These are phyloP conservation scores for Millerozyma acaciae DNA, from an alignment of 805 yeast genomes.

Conservation along the genomic window DNA sequence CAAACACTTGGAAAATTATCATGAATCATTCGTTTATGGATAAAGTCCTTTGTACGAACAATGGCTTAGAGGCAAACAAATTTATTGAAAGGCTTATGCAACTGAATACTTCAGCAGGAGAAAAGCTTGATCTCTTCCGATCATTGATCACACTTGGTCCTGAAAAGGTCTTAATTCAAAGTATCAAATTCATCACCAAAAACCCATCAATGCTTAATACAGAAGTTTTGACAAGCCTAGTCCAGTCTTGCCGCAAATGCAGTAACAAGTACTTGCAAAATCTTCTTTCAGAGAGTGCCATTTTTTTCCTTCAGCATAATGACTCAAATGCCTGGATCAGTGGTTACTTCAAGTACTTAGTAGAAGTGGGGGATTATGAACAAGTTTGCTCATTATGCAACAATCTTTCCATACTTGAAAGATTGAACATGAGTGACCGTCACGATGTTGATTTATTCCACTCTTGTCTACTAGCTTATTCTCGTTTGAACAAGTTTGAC, in stretches of 20 bases:
- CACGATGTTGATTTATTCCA: conserved; percentile 1
- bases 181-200: conserved; percentile 14
- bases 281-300: conserved; percentile 10
- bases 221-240: conserved; percentile 8
- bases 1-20: conserved; percentile 28
- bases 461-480: conserved; percentile 10
- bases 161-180: conserved; percentile 24
- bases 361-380: conserved; percentile 2
- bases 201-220: conserved; percentile 2
- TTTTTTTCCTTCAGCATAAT: conserved; percentile 8
- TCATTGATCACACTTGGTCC: conserved; percentile 17
- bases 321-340: conserved; percentile 16
- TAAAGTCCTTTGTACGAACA: conserved; percentile 15
- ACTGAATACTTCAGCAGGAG: conserved; percentile 12
- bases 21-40: conserved; percentile 25
- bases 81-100: conserved; percentile 21
- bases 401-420: conserved; percentile 1
- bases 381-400: conserved; percentile 9
- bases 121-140: conserved; percentile 9
- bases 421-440: conserved; percentile 6
- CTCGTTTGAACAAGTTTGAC: conserved; percentile 10
- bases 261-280: conserved; percentile 18
- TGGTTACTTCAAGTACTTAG: conserved; percentile 12
- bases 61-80: conserved; percentile 13
- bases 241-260: conserved; percentile 9